A percentile compares a stretch with the other conserved stretches of the same genome.
These are phyloP conservation scores for Neoarthrinium moseri DNA, from an alignment of 2,329 filamentous ascomycete genomes.

Conservation along the genomic window DNA sequence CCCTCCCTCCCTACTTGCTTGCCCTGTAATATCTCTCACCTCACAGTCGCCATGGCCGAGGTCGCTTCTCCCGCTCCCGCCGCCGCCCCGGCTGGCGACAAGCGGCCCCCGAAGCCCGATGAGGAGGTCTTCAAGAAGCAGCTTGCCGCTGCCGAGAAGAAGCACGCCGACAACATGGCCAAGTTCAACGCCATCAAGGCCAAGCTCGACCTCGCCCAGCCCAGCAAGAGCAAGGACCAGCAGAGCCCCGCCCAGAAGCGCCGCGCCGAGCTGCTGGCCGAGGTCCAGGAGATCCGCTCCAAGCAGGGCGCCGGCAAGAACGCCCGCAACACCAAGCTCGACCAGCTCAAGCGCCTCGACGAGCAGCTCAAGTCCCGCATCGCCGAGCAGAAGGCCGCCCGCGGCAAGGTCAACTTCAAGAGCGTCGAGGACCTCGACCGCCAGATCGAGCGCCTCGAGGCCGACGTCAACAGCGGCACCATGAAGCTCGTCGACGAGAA, in stretches of 20 bases:
- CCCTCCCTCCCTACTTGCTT: conserved; percentile 2
- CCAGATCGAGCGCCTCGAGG: conserved; percentile 77
- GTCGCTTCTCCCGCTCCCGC: conserved; percentile 41
- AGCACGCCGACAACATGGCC: conserved; percentile 74
- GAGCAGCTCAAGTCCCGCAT: conserved; percentile 84
- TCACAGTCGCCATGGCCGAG: conserved; percentile 44
- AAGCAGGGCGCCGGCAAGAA: conserved; percentile 88
- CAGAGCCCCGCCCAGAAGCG: conserved; percentile 79
- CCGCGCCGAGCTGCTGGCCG: conserved; percentile 78
- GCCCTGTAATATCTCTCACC: background rate
- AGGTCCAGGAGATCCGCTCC: conserved; percentile 80
- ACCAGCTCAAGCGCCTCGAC: conserved; percentile 91
- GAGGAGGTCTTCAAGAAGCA: conserved; percentile 79
- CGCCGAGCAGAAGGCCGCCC: conserved; percentile 81
- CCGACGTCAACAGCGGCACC: conserved; percentile 81
- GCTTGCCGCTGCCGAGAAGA: conserved; percentile 82
- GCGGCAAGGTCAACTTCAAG: conserved; percentile 81
- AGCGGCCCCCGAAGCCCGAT: conserved; percentile 82
- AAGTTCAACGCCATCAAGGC: conserved; percentile 71
- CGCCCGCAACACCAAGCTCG: conserved; percentile 72
- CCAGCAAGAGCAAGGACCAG: conserved; percentile 72
- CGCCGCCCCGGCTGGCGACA: conserved; percentile 41
- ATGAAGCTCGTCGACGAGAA: conserved; percentile 98
- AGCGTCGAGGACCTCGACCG: conserved; percentile 82
- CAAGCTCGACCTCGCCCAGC: conserved; percentile 81